A percentile compares a stretch with the other conserved stretches of the same genome.
Evolutionary conservation across 352 stramenopile species (phyloP).

Genomic region (Phytophthora litchii): DNA sequence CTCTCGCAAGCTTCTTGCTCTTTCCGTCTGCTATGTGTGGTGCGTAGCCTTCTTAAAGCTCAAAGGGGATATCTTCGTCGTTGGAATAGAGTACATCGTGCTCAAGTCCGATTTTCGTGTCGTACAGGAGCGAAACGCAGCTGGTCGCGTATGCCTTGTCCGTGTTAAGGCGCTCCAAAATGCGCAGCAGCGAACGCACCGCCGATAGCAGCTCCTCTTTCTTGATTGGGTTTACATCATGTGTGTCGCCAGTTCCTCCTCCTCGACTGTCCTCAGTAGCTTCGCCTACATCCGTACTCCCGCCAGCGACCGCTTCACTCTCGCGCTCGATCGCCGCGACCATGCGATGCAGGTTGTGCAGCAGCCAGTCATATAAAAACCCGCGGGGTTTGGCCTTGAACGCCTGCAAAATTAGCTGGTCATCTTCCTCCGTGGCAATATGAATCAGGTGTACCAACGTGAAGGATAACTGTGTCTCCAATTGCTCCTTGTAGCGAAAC

Average conservation of each 20-base stretch:
- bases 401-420: slow-evolving; percentile 67
- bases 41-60: slow-evolving; percentile 54
- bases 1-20: slow-evolving; percentile 14
- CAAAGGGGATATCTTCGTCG: slow-evolving; percentile 81
- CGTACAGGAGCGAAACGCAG: slow-evolving; percentile 81
- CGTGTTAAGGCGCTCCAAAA: slow-evolving; percentile 67
- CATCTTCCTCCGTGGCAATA: slow-evolving; percentile 75
- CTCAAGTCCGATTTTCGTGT: slow-evolving; percentile 85
- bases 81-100: slow-evolving; percentile 82
- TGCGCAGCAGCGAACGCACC: slow-evolving; percentile 73
- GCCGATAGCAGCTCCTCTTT: slow-evolving; percentile 83
- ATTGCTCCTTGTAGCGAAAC: slow-evolving; percentile 91
- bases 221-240: slow-evolving; percentile 84
- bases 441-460: slow-evolving; percentile 85
- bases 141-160: slow-evolving; percentile 66
- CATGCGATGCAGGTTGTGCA: slow-evolving; percentile 89
- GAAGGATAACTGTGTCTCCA: slow-evolving; percentile 88
- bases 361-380: slow-evolving; percentile 90
- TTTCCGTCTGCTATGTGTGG: slow-evolving; percentile 18
- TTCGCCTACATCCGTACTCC: slow-evolving; percentile 37
- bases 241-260: slow-evolving; percentile 52
- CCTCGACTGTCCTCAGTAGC: slow-evolving; percentile 27
- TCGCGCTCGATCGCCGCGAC: slow-evolving; percentile 68
- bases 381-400: slow-evolving; percentile 66
- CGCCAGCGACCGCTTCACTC: slow-evolving; percentile 26